Base-by-base conservation (phyloP, 352 stramenopile genomes). In the Phytopythium chamaehyphon region DNA sequence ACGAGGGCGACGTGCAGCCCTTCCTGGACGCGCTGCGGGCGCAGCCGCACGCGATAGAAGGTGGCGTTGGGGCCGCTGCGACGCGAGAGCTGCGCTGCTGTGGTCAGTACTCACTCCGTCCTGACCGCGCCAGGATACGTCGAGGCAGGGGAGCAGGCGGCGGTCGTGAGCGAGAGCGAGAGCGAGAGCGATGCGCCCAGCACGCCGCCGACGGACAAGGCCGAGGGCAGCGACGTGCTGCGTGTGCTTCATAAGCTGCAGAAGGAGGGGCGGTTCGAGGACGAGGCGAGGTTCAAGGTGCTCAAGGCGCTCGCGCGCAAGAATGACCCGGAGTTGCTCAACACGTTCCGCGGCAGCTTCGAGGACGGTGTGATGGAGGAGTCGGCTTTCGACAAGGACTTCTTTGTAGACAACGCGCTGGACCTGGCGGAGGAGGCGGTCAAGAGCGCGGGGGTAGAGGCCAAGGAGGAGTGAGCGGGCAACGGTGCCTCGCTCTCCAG, bases 301-400 rank as follows among this genome's bases (percentile, higher is more conserved):
- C 73, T 95, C 43, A 95, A 93, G 59, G 92, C 82, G 40, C 71
- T 93, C 16, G 84, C 84, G 43, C 80, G 84, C 44, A 95, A 93
- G 62, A 88, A 86, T 57, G 73, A 95, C 55, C 59, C 71, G 16
- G 66, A 90, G 54, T 52, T 95, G 51, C 73, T 93, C 19, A 80
- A 83, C 31, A 90, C 83, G 26, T 95, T 77, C 68, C 81, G 78
- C 38, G 84, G 76, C 38, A 93, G 82, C 61, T 91, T 90, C 38
- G 70, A 79, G 28, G 61, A 71, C 53, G 77, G 71, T 5, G 57
- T 67, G 33, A 53, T 80, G 44, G 61, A 82, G 45, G 70, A 83
- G 40, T 59, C 65, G 18, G 66, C 61, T 14, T 91, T 95, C 55
- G 82, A 95, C 61, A 85, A 77, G 47, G 65, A 68, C 1, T 92